Conservation (phyloP, 495 filamentous ascomycete species). For the Aspergillus conjunctus region DNA sequence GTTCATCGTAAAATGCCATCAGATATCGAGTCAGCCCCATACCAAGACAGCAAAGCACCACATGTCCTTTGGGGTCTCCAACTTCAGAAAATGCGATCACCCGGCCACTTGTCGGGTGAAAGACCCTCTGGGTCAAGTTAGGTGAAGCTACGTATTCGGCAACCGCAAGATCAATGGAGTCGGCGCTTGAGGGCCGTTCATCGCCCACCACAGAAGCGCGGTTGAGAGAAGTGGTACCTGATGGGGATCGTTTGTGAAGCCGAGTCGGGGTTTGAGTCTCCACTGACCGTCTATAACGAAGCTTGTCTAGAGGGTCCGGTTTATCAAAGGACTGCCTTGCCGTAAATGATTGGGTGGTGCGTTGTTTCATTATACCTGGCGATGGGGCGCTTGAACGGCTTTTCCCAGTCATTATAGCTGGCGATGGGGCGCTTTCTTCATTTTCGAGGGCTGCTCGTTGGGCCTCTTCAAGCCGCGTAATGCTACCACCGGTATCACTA, state of each 20-base stretch:
- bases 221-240: slow-evolving; percentile 36
- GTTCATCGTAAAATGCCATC: slow-evolving; percentile 96
- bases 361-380: too few species aligned
- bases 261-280: slow-evolving; percentile 42
- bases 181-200: slow-evolving; percentile 70
- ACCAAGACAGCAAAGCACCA: slow-evolving; percentile 94
- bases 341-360: slow-evolving; percentile 43
- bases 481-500: slow-evolving; percentile 31
- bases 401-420: slow-evolving; percentile 58
- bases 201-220: slow-evolving; percentile 34
- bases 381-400: too few species aligned
- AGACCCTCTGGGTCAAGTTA: slow-evolving; percentile 82
- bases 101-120: slow-evolving; percentile 80
- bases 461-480: slow-evolving; percentile 26
- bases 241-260: slow-evolving; percentile 44
- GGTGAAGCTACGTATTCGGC: slow-evolving; percentile 81
- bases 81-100: slow-evolving; percentile 96
- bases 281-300: slow-evolving; percentile 39
- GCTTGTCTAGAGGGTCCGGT: slow-evolving; percentile 37
- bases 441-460: slow-evolving; percentile 21
- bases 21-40: slow-evolving; percentile 98
- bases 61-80: slow-evolving; percentile 86
- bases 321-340: slow-evolving; percentile 42
- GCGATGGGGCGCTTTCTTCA: slow-evolving; percentile 71
- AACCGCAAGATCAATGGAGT: slow-evolving; percentile 87